Base-by-base conservation (phyloP, 2,329 filamentous ascomycete genomes). In the Microdochium bolleyi region DNA sequence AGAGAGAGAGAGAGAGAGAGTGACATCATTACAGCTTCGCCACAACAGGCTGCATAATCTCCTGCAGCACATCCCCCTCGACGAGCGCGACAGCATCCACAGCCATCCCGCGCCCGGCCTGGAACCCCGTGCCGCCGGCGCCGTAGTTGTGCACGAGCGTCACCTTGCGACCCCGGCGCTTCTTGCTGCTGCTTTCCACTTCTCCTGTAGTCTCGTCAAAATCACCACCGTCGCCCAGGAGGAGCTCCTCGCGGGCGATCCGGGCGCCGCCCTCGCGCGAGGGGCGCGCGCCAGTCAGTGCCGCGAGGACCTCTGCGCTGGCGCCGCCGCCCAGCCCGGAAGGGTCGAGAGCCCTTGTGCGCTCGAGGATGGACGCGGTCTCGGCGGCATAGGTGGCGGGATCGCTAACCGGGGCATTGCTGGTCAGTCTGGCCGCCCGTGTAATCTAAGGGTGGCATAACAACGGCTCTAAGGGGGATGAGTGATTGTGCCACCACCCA, bases 101-200 rank as follows among this genome's bases (percentile, higher is more conserved):
- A 0, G 70, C 68, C 69, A 71, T 71, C 5, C 68, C 69, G 38
- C 67, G 71, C 3, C 70, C 69, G 3, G 73, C 72, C 50, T 75
- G 73, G 54, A 71, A 76, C 0, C 73, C 73, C 2, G 73, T 72
- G 10, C 73, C 73, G 1, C 73, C 71, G 4, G 72, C 73, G 4
- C 73, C 73, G 55, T 76, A 74, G 51, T 73, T 73, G 56, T 73
- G 72, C 3, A 74, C 66, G 11, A 70, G 48, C 0, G 55, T 52
- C 1, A 61, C 57, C 16, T 57, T 55, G 38, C 60, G 27, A 5
- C 5, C 27, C 27, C 5, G n/a, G n/a, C n/a, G n/a, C n/a, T n/a
- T n/a, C n/a, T n/a, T n/a, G n/a, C n/a, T n/a, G n/a, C n/a, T n/a
- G n/a, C n/a, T n/a, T n/a, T n/a, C n/a, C n/a, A n/a, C n/a, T n/a